Evolutionary conservation across 345 rosid species (phyloP).

Genomic region (Balakata baccata): DNA sequence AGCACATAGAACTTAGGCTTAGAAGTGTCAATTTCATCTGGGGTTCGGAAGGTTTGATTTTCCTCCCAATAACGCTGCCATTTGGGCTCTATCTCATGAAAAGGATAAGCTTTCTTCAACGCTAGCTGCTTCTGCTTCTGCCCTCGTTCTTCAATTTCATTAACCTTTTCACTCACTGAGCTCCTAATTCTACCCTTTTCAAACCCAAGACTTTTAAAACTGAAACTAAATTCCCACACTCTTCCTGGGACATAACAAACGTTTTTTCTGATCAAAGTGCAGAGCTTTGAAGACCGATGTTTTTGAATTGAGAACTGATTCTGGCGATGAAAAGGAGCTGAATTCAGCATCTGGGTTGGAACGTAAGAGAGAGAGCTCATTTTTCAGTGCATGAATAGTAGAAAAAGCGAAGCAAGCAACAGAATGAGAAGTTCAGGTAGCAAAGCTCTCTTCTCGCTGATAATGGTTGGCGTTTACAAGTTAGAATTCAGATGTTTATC

Average conservation of each 20-base stretch:
- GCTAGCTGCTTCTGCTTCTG: conserved; percentile 22
- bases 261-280: neutral
- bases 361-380: neutral
- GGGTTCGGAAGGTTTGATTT: conserved; percentile 71
- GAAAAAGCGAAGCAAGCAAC: neutral
- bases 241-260: conserved; percentile 16
- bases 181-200: conserved; percentile 10
- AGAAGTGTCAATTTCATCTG: conserved; percentile 73
- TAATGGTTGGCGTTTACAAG: conserved; percentile 10
- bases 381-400: neutral
- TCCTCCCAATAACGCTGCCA: conserved; percentile 90
- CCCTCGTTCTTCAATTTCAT: conserved; percentile 29
- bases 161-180: conserved; percentile 8
- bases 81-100: conserved; percentile 83
- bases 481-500: too few relatives aligned
- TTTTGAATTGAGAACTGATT: conserved; percentile 6
- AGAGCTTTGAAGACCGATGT: conserved; percentile 24
- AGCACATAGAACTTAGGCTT: conserved; percentile 93
- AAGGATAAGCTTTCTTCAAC: conserved; percentile 71
- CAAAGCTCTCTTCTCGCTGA: neutral
- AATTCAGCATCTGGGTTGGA: conserved; percentile 1
- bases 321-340: neutral
- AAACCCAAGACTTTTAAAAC: conserved; percentile 2
- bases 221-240: conserved; percentile 17
- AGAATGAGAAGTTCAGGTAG: neutral